Conservation (phyloP, 805 yeast species). For the Zygosaccharomyces bisporus region DNA sequence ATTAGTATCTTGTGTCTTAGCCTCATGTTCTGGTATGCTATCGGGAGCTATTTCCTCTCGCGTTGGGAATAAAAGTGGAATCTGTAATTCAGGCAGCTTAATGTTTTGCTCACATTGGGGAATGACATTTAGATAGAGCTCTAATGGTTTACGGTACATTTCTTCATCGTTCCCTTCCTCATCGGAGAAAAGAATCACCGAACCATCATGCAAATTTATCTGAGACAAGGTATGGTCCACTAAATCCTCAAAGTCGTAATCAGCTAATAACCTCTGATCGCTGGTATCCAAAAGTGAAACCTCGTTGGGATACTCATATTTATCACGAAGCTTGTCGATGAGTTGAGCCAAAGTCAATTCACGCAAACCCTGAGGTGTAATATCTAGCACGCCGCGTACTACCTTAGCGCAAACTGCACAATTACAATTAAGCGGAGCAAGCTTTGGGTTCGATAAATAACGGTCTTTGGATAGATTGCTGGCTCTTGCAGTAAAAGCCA, state of each 20-base stretch:
- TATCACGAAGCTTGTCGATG: constrained; percentile 44
- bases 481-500: constrained; percentile 52
- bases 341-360: constrained; percentile 46
- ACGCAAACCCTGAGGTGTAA: constrained; percentile 30
- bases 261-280: constrained; percentile 63
- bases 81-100: constrained; percentile 35
- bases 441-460: constrained; percentile 59
- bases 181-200: constrained; percentile 67
- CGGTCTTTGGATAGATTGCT: constrained; percentile 45
- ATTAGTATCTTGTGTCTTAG: constrained; percentile 15
- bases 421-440: constrained; percentile 59
- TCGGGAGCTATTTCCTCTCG: constrained; percentile 26
- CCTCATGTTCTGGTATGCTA: constrained; percentile 14
- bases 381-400: constrained; percentile 46
- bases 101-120: constrained; percentile 18
- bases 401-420: constrained; percentile 64
- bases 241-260: constrained; percentile 85
- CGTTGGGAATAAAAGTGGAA: constrained; percentile 24
- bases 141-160: constrained; percentile 49
- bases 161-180: constrained; percentile 55
- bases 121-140: constrained; percentile 47
- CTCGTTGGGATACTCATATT: constrained; percentile 49
- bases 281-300: constrained; percentile 32
- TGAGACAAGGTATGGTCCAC: constrained; percentile 44
- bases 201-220: constrained; percentile 57